Conservation (phyloP, 257 asterid species). For the Solanum tarapatanum region DNA sequence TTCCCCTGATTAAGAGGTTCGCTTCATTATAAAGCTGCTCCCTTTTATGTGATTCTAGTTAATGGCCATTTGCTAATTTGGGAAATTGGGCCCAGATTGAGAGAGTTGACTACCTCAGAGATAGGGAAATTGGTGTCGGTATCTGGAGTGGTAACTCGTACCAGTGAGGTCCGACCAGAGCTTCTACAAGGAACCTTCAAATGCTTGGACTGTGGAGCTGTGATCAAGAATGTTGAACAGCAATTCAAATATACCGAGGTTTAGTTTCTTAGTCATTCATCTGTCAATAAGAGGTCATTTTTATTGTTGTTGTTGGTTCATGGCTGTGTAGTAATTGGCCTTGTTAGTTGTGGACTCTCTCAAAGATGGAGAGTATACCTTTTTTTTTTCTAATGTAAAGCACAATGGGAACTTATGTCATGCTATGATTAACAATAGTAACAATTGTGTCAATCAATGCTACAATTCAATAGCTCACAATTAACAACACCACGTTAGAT, state of each 20-base stretch:
- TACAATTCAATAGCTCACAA: not conserved
- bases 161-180: constrained; percentile 96
- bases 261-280: not conserved
- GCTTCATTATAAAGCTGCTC: not conserved
- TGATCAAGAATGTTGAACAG: constrained; percentile 70
- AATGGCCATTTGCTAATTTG: not conserved
- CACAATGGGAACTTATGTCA: not conserved
- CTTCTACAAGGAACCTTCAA: constrained; percentile 82
- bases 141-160: constrained; percentile 90
- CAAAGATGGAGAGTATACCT: not conserved
- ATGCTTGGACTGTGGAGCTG: constrained; percentile 82
- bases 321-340: not conserved
- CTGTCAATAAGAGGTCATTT: not conserved
- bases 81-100: constrained; percentile 22
- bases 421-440: not conserved
- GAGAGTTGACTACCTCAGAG: constrained; percentile 80
- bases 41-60: not conserved
- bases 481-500: not conserved
- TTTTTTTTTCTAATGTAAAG: not conserved
- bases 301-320: not conserved
- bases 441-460: not conserved
- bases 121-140: constrained; percentile 87
- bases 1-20: constrained; percentile 67
- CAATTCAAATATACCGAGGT: constrained; percentile 98
- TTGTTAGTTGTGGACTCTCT: not conserved